Conservation (phyloP, 208 protist genomes). For the Leishmania martiniquensis region DNA sequence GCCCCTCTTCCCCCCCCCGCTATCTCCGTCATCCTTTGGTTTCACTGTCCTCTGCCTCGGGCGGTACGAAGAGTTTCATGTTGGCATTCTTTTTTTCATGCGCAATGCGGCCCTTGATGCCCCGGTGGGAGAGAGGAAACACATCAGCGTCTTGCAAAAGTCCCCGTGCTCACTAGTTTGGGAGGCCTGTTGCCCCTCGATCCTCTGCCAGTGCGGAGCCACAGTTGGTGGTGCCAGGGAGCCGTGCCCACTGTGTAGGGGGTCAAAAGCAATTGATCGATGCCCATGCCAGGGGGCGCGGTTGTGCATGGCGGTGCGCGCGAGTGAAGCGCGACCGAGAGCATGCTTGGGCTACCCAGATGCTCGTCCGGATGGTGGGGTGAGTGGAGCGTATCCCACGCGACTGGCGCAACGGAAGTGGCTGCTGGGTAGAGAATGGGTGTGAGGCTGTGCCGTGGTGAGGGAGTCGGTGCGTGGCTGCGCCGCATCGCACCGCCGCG, state of each 20-base stretch:
- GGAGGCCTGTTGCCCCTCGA: background rate
- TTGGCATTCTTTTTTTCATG: background rate
- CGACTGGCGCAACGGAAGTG: background rate
- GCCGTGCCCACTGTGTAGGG: background rate
- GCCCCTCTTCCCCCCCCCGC: too few species aligned
- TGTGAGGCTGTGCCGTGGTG: background rate
- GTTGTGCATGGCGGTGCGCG: background rate
- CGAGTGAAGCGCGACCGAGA: background rate
- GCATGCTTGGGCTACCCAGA: background rate
- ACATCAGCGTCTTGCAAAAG: background rate
- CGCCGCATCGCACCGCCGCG: background rate
- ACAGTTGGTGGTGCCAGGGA: background rate
- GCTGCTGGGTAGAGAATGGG: background rate
- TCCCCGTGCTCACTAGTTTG: background rate
- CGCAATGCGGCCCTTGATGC: background rate
- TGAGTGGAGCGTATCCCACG: background rate
- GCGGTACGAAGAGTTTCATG: background rate
- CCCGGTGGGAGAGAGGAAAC: too few species aligned
- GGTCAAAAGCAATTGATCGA: background rate
- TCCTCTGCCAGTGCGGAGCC: background rate
- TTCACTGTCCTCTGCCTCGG: background rate
- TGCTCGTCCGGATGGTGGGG: background rate
- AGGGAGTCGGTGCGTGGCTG: background rate
- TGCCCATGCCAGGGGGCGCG: background rate
- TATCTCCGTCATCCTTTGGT: background rate